These are phyloP conservation scores for Penicillium samsonianum DNA, from an alignment of 495 filamentous ascomycete species.

Conservation along the genomic window DNA sequence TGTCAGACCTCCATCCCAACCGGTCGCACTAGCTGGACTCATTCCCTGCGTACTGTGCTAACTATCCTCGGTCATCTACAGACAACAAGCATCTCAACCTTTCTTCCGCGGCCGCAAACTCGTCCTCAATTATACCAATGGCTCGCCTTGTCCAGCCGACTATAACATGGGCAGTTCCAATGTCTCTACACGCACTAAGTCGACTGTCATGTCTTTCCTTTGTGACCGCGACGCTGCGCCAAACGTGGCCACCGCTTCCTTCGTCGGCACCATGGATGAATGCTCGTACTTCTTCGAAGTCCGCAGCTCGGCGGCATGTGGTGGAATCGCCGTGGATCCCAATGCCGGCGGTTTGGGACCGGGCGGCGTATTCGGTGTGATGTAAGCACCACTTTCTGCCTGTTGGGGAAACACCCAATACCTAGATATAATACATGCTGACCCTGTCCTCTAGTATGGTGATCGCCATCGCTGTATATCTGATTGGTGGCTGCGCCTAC, in stretches of 20 bases:
- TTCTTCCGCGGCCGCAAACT: constrained; percentile 86
- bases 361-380: constrained; percentile 88
- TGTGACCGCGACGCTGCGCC: constrained; percentile 74
- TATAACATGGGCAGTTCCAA: constrained; percentile 28
- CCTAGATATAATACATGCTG: constrained; percentile 16
- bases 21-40: background rate
- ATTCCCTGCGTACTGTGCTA: constrained; percentile 8
- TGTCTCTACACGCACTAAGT: constrained; percentile 63
- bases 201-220: constrained; percentile 86
- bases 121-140: constrained; percentile 86
- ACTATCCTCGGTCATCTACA: constrained; percentile 29
- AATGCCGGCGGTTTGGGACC: constrained; percentile 73
- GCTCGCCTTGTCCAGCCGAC: constrained; percentile 69
- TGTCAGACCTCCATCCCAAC: constrained; percentile 26
- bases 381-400: constrained; percentile 52
- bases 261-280: constrained; percentile 81
- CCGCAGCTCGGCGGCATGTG: constrained; percentile 84
- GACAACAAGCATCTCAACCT: constrained; percentile 66
- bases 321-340: constrained; percentile 60
- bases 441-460: constrained; percentile 42
- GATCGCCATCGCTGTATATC: constrained; percentile 83
- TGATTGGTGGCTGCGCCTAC: constrained; percentile 91
- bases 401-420: background rate
- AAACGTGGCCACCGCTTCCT: constrained; percentile 67
- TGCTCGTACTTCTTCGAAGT: constrained; percentile 98